phyloP scores from a whole-genome alignment of 169 alveolate species.

The Babesia divergens region DNA sequence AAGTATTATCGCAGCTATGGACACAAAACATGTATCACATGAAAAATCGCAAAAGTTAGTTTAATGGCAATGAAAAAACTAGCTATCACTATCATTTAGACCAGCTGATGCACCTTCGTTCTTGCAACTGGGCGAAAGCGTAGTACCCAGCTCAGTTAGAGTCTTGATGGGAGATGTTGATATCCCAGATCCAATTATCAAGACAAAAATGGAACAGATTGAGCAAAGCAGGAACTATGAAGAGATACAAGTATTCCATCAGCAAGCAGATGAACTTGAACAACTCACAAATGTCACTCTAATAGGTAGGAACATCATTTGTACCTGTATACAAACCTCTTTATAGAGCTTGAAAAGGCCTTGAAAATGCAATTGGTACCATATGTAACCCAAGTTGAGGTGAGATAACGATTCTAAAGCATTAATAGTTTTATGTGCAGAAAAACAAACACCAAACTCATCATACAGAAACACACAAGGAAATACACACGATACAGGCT shows the following conservation, averaged over 20 bases:
- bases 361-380: conserved; percentile 48
- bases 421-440: background rate
- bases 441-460: background rate
- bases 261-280: conserved; percentile 50
- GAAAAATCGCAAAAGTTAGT: conserved; percentile 8
- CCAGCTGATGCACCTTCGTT: conserved; percentile 18
- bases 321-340: background rate
- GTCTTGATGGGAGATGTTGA: conserved; percentile 64
- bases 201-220: conserved; percentile 60
- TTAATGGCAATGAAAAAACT: background rate
- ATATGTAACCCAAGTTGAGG: conserved; percentile 28
- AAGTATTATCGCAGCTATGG: conserved; percentile 6
- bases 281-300: conserved; percentile 57
- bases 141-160: conserved; percentile 63
- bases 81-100: background rate
- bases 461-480: background rate
- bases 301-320: conserved; percentile 19
- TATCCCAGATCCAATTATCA: conserved; percentile 49
- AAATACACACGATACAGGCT: background rate
- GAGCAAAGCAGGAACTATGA: conserved; percentile 60
- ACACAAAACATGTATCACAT: conserved; percentile 1
- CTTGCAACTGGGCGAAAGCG: conserved; percentile 23
- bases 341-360: conserved; percentile 48
- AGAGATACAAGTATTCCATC: conserved; percentile 60
- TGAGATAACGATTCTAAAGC: background rate